Evolutionary conservation across 805 yeast species (phyloP).

Genomic region (Saccharomyces kudriavzevii): DNA sequence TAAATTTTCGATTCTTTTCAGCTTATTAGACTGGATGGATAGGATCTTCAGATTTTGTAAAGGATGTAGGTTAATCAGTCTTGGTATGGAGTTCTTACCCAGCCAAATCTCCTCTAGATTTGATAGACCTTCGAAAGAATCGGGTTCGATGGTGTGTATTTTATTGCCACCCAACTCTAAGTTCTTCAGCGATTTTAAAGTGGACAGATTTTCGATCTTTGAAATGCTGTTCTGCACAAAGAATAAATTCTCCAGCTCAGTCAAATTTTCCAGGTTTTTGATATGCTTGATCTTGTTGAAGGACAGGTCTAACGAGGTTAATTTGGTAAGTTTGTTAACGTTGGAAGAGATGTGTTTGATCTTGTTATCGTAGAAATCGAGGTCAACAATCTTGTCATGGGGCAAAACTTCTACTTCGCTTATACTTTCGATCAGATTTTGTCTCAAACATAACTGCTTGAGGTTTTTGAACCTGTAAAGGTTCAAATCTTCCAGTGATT

Average conservation of each 20-base stretch:
- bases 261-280: slow-evolving; percentile 61
- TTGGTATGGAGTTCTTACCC: slow-evolving; percentile 73
- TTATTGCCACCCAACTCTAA: slow-evolving; percentile 87
- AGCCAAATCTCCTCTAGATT: slow-evolving; percentile 77
- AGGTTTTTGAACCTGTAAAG: slow-evolving; percentile 50
- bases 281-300: slow-evolving; percentile 85
- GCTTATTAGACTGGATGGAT: slow-evolving; percentile 80
- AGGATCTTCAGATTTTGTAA: slow-evolving; percentile 61
- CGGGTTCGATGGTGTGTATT: slow-evolving; percentile 37
- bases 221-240: slow-evolving; percentile 83
- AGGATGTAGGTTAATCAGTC: slow-evolving; percentile 51
- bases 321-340: slow-evolving; percentile 47
- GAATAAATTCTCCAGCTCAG: slow-evolving; percentile 57
- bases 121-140: slow-evolving; percentile 43
- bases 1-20: slow-evolving; percentile 73
- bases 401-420: slow-evolving; percentile 58
- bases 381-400: slow-evolving; percentile 52
- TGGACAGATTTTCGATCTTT: slow-evolving; percentile 59
- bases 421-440: slow-evolving; percentile 70
- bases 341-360: slow-evolving; percentile 77
- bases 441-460: slow-evolving; percentile 64
- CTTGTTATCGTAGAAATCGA: slow-evolving; percentile 88
- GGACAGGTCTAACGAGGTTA: slow-evolving; percentile 67
- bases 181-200: slow-evolving; percentile 48
- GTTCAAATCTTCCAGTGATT: slow-evolving; percentile 52